Evolutionary conservation across 1,139 yeast species (phyloP).

Genomic region (Saccharomyces uvarum): DNA sequence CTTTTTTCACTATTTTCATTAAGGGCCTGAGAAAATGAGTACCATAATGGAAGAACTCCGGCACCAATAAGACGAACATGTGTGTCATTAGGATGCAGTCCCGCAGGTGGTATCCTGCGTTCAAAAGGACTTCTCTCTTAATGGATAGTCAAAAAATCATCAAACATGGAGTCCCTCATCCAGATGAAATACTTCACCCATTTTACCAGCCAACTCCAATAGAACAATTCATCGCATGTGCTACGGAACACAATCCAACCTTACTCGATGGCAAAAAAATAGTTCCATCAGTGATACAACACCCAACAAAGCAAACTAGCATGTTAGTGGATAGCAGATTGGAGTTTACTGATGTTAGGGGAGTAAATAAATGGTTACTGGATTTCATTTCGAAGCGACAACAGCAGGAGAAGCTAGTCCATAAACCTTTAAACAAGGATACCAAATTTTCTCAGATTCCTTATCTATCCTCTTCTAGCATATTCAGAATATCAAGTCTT

Average conservation of each 20-base stretch:
- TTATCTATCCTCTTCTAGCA: not conserved
- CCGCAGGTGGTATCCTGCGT: conserved; percentile 1
- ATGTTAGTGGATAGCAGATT: conserved; percentile 12
- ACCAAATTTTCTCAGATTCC: not conserved
- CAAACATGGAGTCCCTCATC: conserved; percentile 10
- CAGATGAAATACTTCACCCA: conserved; percentile 20
- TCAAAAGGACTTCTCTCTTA: not conserved
- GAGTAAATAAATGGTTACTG: conserved; percentile 13
- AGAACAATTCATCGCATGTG: conserved; percentile 20
- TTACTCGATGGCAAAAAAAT: conserved; percentile 15
- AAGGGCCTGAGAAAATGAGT: not conserved
- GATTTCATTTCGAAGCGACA: not conserved
- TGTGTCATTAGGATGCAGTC: not conserved
- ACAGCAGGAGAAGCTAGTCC: not conserved
- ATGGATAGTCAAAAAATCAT: not conserved
- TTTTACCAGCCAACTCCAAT: conserved; percentile 19
- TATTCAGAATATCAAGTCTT: not conserved
- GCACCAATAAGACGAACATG: not conserved
- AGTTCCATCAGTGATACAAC: conserved; percentile 15
- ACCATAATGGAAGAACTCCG: not conserved
- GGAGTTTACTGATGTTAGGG: conserved; percentile 14
- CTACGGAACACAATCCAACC: conserved; percentile 13
- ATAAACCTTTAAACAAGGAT: not conserved
- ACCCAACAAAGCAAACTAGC: conserved; percentile 5
- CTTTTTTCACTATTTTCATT: not conserved